A percentile compares a stretch with the other conserved stretches of the same genome.
These are phyloP conservation scores for Sporothrix mexicana DNA, from an alignment of 2,329 filamentous ascomycete genomes.

Conservation along the genomic window DNA sequence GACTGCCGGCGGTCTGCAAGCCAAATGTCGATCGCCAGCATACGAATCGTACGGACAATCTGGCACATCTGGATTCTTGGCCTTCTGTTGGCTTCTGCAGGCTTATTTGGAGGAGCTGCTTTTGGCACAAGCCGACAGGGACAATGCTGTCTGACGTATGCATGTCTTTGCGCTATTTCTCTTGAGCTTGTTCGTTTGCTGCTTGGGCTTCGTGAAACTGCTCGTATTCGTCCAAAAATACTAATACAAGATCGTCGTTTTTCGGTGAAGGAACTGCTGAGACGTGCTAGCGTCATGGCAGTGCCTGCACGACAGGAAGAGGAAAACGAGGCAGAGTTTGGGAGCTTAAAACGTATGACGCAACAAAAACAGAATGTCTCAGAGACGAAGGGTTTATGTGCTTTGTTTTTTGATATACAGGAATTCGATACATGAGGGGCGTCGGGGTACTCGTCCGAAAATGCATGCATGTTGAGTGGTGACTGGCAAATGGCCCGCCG, in stretches of 20 bases:
- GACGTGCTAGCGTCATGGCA: neutral
- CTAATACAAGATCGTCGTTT: neutral
- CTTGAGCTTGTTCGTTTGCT: neutral
- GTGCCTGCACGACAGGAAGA: constrained; percentile 9
- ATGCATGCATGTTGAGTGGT: no score
- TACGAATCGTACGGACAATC: neutral
- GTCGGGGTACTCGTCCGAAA: no score
- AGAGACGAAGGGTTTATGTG: no score
- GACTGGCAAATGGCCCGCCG: neutral
- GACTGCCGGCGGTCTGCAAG: constrained; percentile 21
- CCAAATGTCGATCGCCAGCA: neutral
- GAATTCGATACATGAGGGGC: no score
- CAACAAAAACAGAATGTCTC: neutral
- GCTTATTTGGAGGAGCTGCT: no score
- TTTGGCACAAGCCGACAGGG: neutral
- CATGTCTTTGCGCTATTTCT: neutral
- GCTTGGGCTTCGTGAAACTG: neutral
- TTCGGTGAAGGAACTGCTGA: constrained; percentile 11
- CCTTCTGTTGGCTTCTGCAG: no score
- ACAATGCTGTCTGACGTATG: neutral
- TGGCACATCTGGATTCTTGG: no score
- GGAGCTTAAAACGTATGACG: no score
- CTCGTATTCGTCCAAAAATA: neutral
- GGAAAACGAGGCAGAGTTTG: neutral
- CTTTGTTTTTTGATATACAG: no score